phyloP scores from a whole-genome alignment of 2,329 filamentous ascomycete genomes.

The Balansia obtecta region DNA sequence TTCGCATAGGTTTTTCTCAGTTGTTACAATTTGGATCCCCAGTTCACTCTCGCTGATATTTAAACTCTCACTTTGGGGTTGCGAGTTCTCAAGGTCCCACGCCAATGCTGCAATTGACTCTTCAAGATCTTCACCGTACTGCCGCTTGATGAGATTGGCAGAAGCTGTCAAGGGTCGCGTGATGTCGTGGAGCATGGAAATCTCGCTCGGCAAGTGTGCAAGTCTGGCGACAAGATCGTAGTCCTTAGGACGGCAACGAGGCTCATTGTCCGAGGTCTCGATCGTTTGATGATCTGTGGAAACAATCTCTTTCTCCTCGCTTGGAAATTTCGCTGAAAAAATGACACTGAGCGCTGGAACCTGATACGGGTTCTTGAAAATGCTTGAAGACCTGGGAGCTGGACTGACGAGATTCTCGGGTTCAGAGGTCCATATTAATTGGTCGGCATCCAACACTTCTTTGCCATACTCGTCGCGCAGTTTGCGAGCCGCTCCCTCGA shows the following conservation, averaged over 20 bases:
- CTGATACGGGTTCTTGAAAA: neutral
- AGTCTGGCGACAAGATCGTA: neutral
- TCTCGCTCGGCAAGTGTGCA: neutral
- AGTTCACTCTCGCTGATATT: neutral
- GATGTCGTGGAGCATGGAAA: neutral
- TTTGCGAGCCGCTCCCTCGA: neutral
- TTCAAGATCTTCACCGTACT: neutral
- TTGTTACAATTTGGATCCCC: neutral
- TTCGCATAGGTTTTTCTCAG: neutral
- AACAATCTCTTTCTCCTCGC: neutral
- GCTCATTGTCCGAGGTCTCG: neutral
- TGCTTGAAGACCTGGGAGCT: neutral
- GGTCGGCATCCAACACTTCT: neutral
- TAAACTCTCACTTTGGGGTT: neutral
- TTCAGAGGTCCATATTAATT: neutral
- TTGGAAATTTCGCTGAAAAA: neutral
- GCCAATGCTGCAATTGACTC: slow-evolving; percentile 4
- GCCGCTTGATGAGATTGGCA: neutral
- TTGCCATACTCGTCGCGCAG: neutral
- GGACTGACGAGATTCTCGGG: neutral
- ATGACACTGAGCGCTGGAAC: neutral
- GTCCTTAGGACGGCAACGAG: neutral
- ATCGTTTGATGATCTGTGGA: neutral
- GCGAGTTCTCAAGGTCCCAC: neutral
- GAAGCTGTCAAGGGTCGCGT: neutral